These are phyloP conservation scores for Chlorella sp. DNA, from an alignment of 139 green algal species.

Conservation along the genomic window DNA sequence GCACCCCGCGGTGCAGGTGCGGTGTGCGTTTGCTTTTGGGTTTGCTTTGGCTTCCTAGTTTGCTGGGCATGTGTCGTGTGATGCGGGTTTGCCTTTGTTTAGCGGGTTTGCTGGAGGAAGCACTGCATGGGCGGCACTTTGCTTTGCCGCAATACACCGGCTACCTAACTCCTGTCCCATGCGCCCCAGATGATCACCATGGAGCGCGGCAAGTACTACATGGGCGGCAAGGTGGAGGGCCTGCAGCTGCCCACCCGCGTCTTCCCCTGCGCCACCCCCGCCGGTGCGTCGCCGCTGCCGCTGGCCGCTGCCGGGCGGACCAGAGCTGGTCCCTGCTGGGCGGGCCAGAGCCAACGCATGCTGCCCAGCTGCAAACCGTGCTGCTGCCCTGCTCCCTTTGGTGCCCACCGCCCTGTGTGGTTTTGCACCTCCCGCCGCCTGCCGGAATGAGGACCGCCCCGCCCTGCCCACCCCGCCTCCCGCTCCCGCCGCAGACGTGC, in stretches of 20 bases:
- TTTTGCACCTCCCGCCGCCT: neutral
- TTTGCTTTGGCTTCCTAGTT: neutral
- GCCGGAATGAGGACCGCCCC: neutral
- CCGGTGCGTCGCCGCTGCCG: conserved; percentile 49
- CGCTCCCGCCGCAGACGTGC: conserved; percentile 53
- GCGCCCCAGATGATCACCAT: conserved; percentile 79
- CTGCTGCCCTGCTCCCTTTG: no score
- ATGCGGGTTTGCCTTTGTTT: no score
- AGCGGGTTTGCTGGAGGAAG: no score
- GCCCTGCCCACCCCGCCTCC: neutral
- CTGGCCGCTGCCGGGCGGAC: no score
- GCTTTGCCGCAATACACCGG: no score
- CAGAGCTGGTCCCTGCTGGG: no score
- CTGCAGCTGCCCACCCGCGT: conserved; percentile 82
- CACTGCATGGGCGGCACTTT: neutral
- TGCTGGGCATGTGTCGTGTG: neutral
- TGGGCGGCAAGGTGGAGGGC: conserved; percentile 72
- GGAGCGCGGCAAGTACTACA: conserved; percentile 83
- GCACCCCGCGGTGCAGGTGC: conserved; percentile 84
- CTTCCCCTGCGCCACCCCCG: conserved; percentile 84
- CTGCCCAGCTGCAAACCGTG: no score
- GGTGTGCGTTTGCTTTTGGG: neutral
- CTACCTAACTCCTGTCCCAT: no score
- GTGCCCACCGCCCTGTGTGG: no score
- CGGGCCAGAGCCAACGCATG: no score